Evolutionary conservation across 768 basidiomycete genomes (phyloP), one percentile per base, ranked within the genome.

Genomic region (Brasilioporus rufonigricans): DNA sequence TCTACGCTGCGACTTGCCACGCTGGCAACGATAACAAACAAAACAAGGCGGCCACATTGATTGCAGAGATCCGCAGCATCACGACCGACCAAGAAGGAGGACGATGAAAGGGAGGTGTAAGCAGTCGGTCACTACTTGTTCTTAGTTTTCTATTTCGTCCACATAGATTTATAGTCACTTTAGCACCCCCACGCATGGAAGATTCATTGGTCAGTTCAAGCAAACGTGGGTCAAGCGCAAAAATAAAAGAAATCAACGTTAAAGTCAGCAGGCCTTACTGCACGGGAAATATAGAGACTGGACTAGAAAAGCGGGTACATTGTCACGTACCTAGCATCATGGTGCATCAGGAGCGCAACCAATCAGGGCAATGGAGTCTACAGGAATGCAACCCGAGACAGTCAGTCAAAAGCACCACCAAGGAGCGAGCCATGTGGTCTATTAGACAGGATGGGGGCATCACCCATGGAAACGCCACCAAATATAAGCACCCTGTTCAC

Each of bases 1-100:
- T 54, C 33, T 70, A 60, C 5, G 63, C 63, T 27, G 55, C 32
- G 19, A 44, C 60, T 2, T 50, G 48, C 60, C 49, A 58, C 35
- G 50, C 10, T 0, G 47, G 26, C 1, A 68, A 23, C 1, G 40
- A 51, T 11, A 55, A 24, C 36, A 65, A 40, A 24, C 24, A 59
- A 27, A 51, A 41, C 65, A 57, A 65, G 40, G 24, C 21, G 5
- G 39, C 10, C 12, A 43, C 0, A 11, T 23, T 29, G 29, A 24
- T 38, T 2, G 39, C n/a, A 12, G 13, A 35, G 33, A 14, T 35
- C 33, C 14, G 33, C 33, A 35, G 33, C 33, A 35, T 35, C 33
- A 35, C 33, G 27, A 14, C 14, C 13, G 33, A 11, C 33, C 12
- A 13, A 13, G 33, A 35, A 16, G 14, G 33, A 35, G 5, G 14